Conservation (phyloP, 225 moss, liverwort and hornwort species). For the Climacium dendroides region DNA sequence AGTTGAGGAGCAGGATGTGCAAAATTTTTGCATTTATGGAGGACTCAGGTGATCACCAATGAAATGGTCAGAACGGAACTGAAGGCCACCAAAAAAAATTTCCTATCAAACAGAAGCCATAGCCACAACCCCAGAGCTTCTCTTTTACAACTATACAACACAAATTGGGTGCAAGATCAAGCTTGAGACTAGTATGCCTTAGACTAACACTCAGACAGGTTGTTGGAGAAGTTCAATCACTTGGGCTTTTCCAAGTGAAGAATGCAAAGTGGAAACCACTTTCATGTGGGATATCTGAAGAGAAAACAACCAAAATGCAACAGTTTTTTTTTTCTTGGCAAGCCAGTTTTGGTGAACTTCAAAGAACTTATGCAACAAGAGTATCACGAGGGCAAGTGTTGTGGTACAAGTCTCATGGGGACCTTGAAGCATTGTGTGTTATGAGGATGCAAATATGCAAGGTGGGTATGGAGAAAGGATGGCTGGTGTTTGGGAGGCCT, state of each 20-base stretch:
- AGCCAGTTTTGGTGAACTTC: fast-evolving
- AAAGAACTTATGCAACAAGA: not conserved
- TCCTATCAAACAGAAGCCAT: no score
- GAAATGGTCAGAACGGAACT: no score
- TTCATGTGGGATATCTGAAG: not conserved
- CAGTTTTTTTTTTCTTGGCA: not conserved
- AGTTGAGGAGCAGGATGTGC: no score
- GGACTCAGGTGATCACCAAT: no score
- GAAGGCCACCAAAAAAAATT: no score
- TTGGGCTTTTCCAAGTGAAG: not conserved
- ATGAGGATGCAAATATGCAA: not conserved
- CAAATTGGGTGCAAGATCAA: no score
- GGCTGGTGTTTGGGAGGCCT: not conserved
- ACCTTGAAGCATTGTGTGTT: not conserved
- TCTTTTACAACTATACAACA: no score
- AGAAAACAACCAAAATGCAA: not conserved
- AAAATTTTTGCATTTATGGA: no score
- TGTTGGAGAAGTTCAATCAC: no score
- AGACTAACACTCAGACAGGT: no score
- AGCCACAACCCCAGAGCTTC: no score
- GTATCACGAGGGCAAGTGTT: not conserved
- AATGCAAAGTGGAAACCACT: not conserved
- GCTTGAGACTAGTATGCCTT: no score
- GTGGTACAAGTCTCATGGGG: not conserved
- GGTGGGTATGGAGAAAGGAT: not conserved